phyloP scores from a whole-genome alignment of 768 basidiomycete species.

The Lactifluus hygrophoroides region DNA sequence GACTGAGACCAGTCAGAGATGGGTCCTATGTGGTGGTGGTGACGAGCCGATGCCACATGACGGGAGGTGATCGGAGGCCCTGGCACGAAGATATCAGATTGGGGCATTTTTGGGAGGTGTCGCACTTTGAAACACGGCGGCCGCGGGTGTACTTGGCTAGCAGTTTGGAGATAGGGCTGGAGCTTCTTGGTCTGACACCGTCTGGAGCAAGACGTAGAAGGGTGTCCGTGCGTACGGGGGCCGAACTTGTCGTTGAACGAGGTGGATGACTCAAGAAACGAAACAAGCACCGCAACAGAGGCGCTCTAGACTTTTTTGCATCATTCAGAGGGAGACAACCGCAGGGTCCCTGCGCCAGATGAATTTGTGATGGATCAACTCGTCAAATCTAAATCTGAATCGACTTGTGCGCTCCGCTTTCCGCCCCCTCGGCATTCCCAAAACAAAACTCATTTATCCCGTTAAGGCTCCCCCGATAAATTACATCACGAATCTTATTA shows the following conservation, averaged over 20 bases:
- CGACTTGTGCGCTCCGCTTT: neutral
- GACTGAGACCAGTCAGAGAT: constrained; percentile 6
- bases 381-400: neutral
- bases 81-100: constrained; percentile 1
- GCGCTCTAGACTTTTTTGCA: neutral
- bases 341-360: constrained; percentile 1
- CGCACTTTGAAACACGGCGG: constrained; percentile 5
- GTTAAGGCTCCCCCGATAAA: neutral
- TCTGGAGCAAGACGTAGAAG: constrained; percentile 3
- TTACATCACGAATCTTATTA: neutral
- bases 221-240: constrained; percentile 10
- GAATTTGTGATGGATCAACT: constrained; percentile 5
- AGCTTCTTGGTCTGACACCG: neutral
- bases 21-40: neutral
- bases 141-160: too few species aligned
- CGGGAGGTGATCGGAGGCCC: constrained; percentile 6
- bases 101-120: constrained; percentile 3
- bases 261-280: neutral
- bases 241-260: constrained; percentile 9
- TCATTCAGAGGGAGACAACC: neutral
- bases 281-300: constrained; percentile 2
- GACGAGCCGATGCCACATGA: neutral
- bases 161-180: neutral
- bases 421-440: neutral
- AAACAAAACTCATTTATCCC: too few species aligned